These are phyloP conservation scores for Penicillium sumatraense DNA, from an alignment of 2,329 filamentous ascomycete species.

Conservation along the genomic window DNA sequence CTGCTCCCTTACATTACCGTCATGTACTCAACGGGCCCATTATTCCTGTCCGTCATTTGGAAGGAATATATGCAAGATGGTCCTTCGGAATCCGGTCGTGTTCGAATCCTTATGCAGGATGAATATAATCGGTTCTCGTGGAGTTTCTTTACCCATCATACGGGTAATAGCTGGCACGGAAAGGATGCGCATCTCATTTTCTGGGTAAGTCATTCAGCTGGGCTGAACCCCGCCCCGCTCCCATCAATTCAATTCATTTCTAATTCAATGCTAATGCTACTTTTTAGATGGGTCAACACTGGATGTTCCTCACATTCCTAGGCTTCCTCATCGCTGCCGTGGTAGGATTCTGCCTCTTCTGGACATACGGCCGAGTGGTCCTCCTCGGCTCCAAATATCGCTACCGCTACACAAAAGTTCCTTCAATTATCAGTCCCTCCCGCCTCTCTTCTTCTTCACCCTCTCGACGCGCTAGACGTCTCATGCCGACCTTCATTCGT, in stretches of 20 bases:
- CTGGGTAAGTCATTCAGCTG: conserved; percentile 61
- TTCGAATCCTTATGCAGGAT: conserved; percentile 70
- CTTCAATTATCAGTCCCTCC: conserved; percentile 29
- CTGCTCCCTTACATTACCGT: conserved; percentile 74
- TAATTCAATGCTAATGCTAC: not conserved
- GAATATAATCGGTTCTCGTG: conserved; percentile 71
- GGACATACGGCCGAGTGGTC: conserved; percentile 54
- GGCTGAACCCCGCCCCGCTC: too few species aligned
- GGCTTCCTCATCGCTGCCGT: conserved; percentile 56
- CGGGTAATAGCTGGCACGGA: conserved; percentile 69
- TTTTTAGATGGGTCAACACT: conserved; percentile 58
- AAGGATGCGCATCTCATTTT: conserved; percentile 68
- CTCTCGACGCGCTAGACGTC: conserved; percentile 37
- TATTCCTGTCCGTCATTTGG: conserved; percentile 77
- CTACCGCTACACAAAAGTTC: conserved; percentile 43
- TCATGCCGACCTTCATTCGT: conserved; percentile 42
- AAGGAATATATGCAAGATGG: conserved; percentile 67
- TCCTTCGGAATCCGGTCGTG: conserved; percentile 53
- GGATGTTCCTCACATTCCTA: conserved; percentile 58
- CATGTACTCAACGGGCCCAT: conserved; percentile 77
- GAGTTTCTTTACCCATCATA: conserved; percentile 73
- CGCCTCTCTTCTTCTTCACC: conserved; percentile 40
- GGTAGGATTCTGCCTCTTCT: conserved; percentile 55
- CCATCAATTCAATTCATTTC: too few species aligned
- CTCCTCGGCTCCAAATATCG: conserved; percentile 46